A percentile compares a stretch with the other conserved stretches of the same genome.
phyloP scores from a whole-genome alignment of 2,329 filamentous ascomycete species.

The Sporothrix globosa region DNA sequence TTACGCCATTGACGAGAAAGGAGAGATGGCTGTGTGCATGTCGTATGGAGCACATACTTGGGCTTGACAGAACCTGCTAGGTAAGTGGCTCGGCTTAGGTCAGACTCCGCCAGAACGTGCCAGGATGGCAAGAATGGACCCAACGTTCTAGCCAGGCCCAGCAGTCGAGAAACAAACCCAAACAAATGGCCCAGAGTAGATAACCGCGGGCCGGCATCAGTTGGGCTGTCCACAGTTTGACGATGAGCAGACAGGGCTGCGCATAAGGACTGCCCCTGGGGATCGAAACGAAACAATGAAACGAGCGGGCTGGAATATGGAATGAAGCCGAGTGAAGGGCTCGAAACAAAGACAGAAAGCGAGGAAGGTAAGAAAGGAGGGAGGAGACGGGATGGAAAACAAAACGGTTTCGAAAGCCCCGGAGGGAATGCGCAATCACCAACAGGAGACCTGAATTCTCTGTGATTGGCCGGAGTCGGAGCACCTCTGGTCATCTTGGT shows the following conservation, averaged over 20 bases:
- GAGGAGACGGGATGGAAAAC: not conserved
- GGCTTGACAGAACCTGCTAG: not conserved
- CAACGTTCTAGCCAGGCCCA: not conserved
- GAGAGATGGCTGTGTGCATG: not conserved
- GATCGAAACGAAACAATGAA: conserved; percentile 24
- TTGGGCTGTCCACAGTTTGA: not conserved
- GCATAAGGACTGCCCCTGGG: conserved; percentile 24
- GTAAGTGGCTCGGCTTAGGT: not conserved
- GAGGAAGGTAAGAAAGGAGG: not conserved
- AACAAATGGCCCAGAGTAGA: not conserved
- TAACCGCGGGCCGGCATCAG: not conserved
- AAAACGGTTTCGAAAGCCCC: not conserved
- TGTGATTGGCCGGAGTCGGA: not conserved
- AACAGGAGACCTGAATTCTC: not conserved
- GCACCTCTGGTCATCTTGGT: not conserved
- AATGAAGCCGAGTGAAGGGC: conserved; percentile 15
- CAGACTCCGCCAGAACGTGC: not conserved
- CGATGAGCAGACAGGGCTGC: not conserved
- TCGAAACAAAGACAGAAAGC: not conserved
- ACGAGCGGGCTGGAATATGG: conserved; percentile 24
- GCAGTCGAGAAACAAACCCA: conserved; percentile 9
- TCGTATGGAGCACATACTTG: not conserved
- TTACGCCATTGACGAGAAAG: not conserved
- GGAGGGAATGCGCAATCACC: not conserved
- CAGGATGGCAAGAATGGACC: conserved; percentile 10